Base-by-base conservation (phyloP, 805 yeast genomes). In the Wilhelminamyces savonicus region DNA sequence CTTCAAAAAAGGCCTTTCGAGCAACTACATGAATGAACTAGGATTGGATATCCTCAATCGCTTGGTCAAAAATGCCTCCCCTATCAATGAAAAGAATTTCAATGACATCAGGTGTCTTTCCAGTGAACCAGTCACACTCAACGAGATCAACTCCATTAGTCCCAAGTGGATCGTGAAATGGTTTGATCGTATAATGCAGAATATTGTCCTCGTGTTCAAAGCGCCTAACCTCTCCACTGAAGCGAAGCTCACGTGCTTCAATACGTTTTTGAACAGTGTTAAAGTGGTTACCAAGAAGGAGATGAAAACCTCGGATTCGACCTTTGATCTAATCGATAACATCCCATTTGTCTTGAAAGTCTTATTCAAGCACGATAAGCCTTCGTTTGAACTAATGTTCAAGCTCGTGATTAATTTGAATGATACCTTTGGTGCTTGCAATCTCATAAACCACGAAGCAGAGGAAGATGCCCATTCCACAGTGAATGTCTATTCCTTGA, bases 91-190 rank as follows among this genome's bases (percentile, higher is more conserved):
- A 6, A 48, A 41, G 15, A 35, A 33, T 7, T 52, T 41, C 39
- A 52, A 42, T 26, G 44, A 47, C 11, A 28, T 50, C n/a, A 45
- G 65, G 20, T 54, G 65, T 26, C 44, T 62, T 16, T 42, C 58
- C 8, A 52, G 47, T 29, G 67, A 60, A 4, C 47, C 56, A 1
- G 40, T 64, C 2, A 18, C 39, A 2, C 27, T 60, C 4, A 24
- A 29, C 11, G 69, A 64, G 21, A 47, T 64, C 7, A 43, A 47
- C 27, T 42, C 65, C 0, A 23, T 64, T 16, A 48, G 52, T 14
- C 38, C 57, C 2, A 44, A 52, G 31, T 64, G 71, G 71, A 48
- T 56, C 2, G 52, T 40, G 28, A 26, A 44, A 2, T 50, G 56
- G 22, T 52, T 53, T 28, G 62, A 59, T 19, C 46, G 47, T 31